Percentiles rank a stretch among this genome's conserved stretches.
These are phyloP conservation scores for Penicillium flavigenum DNA, from an alignment of 495 filamentous ascomycete genomes.

Conservation along the genomic window DNA sequence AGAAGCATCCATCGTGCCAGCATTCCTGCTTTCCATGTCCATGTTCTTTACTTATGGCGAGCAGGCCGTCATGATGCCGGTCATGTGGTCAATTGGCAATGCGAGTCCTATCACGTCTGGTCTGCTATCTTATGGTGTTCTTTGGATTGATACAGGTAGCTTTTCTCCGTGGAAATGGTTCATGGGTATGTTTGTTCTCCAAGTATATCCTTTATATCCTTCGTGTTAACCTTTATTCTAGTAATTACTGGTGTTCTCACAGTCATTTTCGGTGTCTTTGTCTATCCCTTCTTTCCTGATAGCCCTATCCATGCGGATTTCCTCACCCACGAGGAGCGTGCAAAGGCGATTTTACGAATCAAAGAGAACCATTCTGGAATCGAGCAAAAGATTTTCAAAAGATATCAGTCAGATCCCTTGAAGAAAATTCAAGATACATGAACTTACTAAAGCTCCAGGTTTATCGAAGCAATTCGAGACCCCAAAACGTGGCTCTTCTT, in stretches of 20 bases:
- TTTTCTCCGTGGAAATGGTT: conserved; percentile 45
- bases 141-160: conserved; percentile 41
- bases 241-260: conserved; percentile 51
- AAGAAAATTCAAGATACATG: neutral
- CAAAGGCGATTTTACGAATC: conserved; percentile 54
- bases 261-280: conserved; percentile 48
- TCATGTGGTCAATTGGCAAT: conserved; percentile 45
- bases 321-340: conserved; percentile 53
- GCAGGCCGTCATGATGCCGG: conserved; percentile 43
- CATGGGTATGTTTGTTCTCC: conserved; percentile 28
- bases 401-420: conserved; percentile 40
- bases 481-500: conserved; percentile 36
- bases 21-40: conserved; percentile 40
- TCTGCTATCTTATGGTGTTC: conserved; percentile 41
- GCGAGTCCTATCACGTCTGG: conserved; percentile 44
- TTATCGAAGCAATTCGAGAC: conserved; percentile 33
- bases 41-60: conserved; percentile 49
- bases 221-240: conserved; percentile 3
- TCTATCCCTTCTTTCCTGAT: conserved; percentile 55
- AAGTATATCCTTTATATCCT: neutral
- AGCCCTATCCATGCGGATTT: conserved; percentile 57
- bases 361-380: conserved; percentile 58
- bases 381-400: conserved; percentile 57
- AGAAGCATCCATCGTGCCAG: conserved; percentile 43
- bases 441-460: conserved; percentile 12